phyloP scores from a whole-genome alignment of 2,329 filamentous ascomycete genomes.

The Tothia fuscella region DNA sequence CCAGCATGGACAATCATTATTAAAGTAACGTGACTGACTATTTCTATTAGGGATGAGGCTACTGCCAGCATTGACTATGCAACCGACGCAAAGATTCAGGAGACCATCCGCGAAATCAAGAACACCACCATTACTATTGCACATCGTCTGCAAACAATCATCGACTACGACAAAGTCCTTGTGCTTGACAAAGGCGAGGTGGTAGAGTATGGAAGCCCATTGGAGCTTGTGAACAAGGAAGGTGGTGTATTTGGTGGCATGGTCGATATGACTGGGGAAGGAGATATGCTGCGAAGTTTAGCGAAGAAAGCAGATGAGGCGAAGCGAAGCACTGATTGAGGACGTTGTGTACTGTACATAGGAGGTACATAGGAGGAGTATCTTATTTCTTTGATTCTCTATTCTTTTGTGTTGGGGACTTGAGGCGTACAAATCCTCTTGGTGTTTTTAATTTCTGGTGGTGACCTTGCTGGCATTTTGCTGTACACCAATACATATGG shows the following conservation, averaged over 20 bases:
- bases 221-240: conserved; percentile 52
- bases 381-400: too few relatives aligned
- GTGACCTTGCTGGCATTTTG: too few relatives aligned
- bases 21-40: too few relatives aligned
- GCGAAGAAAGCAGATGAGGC: conserved; percentile 40
- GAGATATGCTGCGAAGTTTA: conserved; percentile 43
- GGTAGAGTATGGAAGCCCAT: conserved; percentile 84
- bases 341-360: too few relatives aligned
- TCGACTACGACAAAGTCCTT: conserved; percentile 94
- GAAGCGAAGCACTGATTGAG: too few relatives aligned
- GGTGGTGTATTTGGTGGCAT: conserved; percentile 54
- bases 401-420: too few relatives aligned
- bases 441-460: too few relatives aligned
- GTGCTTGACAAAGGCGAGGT: conserved; percentile 83
- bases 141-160: conserved; percentile 89
- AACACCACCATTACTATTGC: conserved; percentile 94
- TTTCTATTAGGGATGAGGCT: too few relatives aligned
- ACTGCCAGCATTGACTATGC: conserved; percentile 96
- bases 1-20: too few relatives aligned
- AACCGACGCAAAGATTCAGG: conserved; percentile 92
- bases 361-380: too few relatives aligned
- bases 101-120: conserved; percentile 83
- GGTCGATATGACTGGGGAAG: conserved; percentile 56
- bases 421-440: too few relatives aligned
- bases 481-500: too few relatives aligned